These are phyloP conservation scores for Aspergillus fumigatiaffinis DNA, from an alignment of 2,329 filamentous ascomycete genomes.

Conservation along the genomic window DNA sequence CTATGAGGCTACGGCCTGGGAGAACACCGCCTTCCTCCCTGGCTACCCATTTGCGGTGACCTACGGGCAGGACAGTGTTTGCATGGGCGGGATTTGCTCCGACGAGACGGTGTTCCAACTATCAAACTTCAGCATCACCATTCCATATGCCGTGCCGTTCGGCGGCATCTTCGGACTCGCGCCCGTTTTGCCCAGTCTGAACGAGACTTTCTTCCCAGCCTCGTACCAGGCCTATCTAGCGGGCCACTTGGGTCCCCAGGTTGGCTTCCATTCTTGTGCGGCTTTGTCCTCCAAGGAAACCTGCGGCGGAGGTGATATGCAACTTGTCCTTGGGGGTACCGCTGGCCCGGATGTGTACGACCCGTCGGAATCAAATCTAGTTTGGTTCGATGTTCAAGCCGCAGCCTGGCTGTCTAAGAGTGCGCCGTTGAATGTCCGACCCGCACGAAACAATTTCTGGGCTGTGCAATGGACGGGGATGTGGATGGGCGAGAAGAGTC, in stretches of 20 bases:
- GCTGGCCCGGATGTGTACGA: no score
- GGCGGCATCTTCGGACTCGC: background rate
- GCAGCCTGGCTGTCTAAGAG: background rate
- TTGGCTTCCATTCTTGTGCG: no score
- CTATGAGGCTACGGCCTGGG: background rate
- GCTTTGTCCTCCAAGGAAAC: no score
- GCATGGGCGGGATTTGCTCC: no score
- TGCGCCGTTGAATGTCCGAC: background rate
- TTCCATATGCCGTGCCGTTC: background rate
- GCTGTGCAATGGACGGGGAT: background rate
- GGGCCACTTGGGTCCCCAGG: no score
- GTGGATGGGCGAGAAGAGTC: background rate
- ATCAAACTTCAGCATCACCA: background rate
- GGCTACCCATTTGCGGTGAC: no score
- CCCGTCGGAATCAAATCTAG: no score
- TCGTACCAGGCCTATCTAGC: background rate
- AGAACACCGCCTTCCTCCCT: background rate
- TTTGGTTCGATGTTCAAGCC: no score
- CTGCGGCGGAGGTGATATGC: no score
- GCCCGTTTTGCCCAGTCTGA: background rate
- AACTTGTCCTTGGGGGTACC: no score
- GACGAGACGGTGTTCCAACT: background rate
- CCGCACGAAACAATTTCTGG: background rate
- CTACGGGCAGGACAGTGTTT: no score
- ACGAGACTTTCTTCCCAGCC: background rate